phyloP scores from a whole-genome alignment of 257 asterid species.

The Solanum raphanifolium region DNA sequence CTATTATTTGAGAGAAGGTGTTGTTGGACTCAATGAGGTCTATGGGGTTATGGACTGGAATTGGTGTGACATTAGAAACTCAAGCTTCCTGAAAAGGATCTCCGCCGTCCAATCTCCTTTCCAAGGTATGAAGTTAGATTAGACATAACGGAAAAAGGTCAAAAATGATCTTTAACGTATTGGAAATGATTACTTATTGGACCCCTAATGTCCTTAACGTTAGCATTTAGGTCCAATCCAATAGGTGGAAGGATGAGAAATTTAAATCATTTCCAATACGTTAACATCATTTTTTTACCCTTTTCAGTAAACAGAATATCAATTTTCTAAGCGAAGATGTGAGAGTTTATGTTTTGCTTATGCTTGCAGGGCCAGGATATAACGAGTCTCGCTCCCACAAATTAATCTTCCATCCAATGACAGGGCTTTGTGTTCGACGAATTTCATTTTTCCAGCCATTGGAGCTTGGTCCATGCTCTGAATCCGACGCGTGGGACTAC shows the following conservation, averaged over 20 bases:
- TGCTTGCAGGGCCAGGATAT: slow-evolving; percentile 67
- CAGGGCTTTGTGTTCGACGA: slow-evolving; percentile 60
- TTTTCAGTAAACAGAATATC: background rate
- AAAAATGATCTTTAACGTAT: background rate
- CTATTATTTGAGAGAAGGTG: slow-evolving; percentile 30
- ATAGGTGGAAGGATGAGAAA: background rate
- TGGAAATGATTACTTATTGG: background rate
- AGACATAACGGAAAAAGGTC: background rate
- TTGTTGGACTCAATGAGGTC: slow-evolving; percentile 21
- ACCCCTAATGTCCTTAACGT: background rate
- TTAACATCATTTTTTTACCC: background rate
- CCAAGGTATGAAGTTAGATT: slow-evolving; percentile 27
- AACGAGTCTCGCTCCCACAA: slow-evolving; percentile 40
- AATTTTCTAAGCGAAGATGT: background rate
- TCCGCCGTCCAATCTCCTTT: slow-evolving; percentile 66
- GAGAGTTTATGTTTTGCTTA: background rate
- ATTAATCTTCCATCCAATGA: slow-evolving; percentile 68
- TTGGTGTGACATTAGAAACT: slow-evolving; percentile 31
- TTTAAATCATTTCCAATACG: background rate
- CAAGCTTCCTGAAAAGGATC: slow-evolving; percentile 31
- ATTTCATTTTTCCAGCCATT: slow-evolving; percentile 36
- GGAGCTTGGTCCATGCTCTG: slow-evolving; percentile 65
- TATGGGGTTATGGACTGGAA: slow-evolving; percentile 30
- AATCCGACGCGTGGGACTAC: slow-evolving; percentile 60
- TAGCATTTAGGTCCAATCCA: background rate